These are phyloP conservation scores for Verticillium alfalfae DNA, from an alignment of 2,329 filamentous ascomycete species.

Conservation along the genomic window DNA sequence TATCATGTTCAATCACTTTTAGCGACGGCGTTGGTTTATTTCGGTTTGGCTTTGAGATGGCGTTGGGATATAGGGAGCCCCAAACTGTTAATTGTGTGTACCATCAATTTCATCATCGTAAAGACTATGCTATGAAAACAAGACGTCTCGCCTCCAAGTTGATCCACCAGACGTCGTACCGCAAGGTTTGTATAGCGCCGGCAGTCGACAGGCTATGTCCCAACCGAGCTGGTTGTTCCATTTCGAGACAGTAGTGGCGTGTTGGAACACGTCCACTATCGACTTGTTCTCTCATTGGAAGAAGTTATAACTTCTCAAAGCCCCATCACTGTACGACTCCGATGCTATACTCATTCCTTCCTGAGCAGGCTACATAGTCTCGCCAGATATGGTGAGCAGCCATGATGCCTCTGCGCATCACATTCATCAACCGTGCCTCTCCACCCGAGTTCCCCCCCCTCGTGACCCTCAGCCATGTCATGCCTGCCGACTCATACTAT, in stretches of 20 bases:
- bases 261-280: not conserved
- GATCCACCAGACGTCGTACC: not conserved
- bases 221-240: not conserved
- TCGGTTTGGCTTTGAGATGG: not conserved
- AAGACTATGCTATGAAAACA: too few species aligned
- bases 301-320: too few species aligned
- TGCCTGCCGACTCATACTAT: not conserved
- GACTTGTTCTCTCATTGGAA: too few species aligned
- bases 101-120: not conserved
- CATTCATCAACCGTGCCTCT: too few species aligned
- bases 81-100: slow-evolving; percentile 5
- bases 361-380: too few species aligned
- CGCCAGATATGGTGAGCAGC: too few species aligned
- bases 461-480: not conserved
- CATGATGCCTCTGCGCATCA: too few species aligned
- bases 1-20: slow-evolving; percentile 31
- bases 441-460: not conserved
- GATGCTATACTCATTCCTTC: too few species aligned
- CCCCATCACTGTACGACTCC: too few species aligned
- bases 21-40: slow-evolving; percentile 8
- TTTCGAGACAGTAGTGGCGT: not conserved
- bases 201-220: not conserved
- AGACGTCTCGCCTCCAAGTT: not conserved
- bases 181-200: not conserved
- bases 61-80: not conserved